These are phyloP conservation scores for Podila epigama DNA, from an alignment of 192 early-diverging fungal genomes.

Conservation along the genomic window DNA sequence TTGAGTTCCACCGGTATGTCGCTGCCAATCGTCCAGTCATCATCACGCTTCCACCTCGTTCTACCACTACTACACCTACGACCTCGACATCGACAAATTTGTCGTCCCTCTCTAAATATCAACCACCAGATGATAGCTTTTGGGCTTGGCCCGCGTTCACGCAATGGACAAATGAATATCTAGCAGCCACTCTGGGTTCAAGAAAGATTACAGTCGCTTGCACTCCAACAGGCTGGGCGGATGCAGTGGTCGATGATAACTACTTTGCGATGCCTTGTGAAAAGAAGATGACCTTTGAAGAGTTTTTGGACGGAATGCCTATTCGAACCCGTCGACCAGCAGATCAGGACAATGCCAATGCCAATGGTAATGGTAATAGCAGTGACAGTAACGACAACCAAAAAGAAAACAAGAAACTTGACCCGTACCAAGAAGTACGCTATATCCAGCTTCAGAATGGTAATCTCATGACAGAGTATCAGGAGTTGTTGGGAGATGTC, in stretches of 20 bases:
- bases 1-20: constrained; percentile 54
- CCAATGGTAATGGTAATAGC: too few relatives aligned
- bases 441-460: constrained; percentile 64
- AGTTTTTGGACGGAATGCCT: constrained; percentile 51
- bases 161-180: constrained; percentile 59
- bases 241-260: constrained; percentile 53
- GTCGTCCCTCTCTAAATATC: too few relatives aligned
- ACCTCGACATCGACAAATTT: too few relatives aligned
- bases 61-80: constrained; percentile 22
- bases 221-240: constrained; percentile 52
- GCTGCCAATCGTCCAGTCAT: constrained; percentile 54
- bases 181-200: constrained; percentile 31
- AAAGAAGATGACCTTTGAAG: constrained; percentile 54
- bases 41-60: constrained; percentile 32
- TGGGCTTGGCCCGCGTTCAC: constrained; percentile 55
- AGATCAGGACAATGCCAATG: too few relatives aligned
- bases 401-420: not conserved
- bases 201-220: constrained; percentile 54
- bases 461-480: constrained; percentile 53
- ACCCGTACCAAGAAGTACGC: constrained; percentile 42
- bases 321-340: constrained; percentile 15
- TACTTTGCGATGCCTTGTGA: constrained; percentile 61
- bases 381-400: not conserved
- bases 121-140: constrained; percentile 3
- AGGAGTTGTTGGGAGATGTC: constrained; percentile 48